Evolutionary conservation across 768 basidiomycete genomes (phyloP).

Genomic region (Suillus discolor): DNA sequence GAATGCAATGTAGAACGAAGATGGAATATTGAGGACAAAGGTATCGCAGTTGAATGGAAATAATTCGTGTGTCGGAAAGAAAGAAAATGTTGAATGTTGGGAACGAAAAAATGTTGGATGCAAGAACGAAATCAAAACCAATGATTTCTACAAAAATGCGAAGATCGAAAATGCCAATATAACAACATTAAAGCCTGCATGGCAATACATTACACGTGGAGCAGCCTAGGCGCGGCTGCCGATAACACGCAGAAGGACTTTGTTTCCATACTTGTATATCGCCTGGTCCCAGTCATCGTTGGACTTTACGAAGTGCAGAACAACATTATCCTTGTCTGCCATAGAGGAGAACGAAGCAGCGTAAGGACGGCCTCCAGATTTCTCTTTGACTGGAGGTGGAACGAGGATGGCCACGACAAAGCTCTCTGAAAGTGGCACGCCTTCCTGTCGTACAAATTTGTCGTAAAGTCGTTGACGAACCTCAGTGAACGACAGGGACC

Average conservation of each 20-base stretch:
- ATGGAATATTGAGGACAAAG: not conserved
- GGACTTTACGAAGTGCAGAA: slow-evolving; percentile 49
- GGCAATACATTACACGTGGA: slow-evolving; percentile 8
- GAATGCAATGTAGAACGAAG: slow-evolving; percentile 8
- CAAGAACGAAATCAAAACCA: slow-evolving; percentile 4
- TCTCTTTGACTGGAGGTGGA: slow-evolving; percentile 28
- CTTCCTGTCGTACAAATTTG: slow-evolving; percentile 68
- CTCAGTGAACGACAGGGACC: slow-evolving; percentile 48
- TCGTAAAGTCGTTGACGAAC: slow-evolving; percentile 61
- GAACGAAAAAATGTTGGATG: not conserved
- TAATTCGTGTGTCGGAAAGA: not conserved
- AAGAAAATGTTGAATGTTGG: not conserved
- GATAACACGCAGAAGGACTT: slow-evolving; percentile 58
- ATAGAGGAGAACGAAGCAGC: slow-evolving; percentile 38
- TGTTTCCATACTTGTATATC: slow-evolving; percentile 44
- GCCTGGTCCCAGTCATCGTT: slow-evolving; percentile 65
- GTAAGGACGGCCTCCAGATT: slow-evolving; percentile 27
- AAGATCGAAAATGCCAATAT: slow-evolving; percentile 9
- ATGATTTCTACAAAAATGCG: slow-evolving; percentile 7
- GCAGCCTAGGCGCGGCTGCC: slow-evolving; percentile 28
- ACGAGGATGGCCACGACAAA: slow-evolving; percentile 62
- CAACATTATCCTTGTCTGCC: slow-evolving; percentile 19
- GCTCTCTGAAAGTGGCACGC: slow-evolving; percentile 49
- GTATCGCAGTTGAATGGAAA: slow-evolving; percentile 1
- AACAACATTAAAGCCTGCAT: slow-evolving; percentile 8